Conservation (phyloP, 345 rosid genomes). For the Citrus cavaleriei region DNA sequence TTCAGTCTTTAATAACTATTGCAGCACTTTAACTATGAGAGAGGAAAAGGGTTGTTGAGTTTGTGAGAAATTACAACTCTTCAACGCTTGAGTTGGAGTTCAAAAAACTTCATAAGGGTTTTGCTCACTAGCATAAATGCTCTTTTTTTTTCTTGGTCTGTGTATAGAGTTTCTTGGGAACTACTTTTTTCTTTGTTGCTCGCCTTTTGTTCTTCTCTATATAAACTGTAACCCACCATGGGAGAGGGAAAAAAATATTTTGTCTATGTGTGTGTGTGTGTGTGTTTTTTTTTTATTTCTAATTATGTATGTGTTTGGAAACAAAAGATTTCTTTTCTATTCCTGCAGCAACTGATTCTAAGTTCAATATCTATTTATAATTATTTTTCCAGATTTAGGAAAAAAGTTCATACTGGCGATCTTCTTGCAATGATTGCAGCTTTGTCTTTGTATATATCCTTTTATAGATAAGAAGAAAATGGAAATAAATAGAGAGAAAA, state of each 20-base stretch:
- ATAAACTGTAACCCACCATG: background rate
- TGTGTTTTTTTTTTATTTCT: background rate
- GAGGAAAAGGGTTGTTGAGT: background rate
- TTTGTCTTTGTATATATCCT: background rate
- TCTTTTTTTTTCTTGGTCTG: background rate
- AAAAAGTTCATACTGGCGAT: background rate
- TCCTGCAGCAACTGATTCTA: background rate
- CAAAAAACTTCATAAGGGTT: background rate
- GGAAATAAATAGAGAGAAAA: background rate
- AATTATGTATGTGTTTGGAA: background rate
- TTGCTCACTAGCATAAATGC: background rate
- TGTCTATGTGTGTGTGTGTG: no score
- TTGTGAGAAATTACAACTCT: background rate
- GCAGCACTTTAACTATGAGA: background rate
- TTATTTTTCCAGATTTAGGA: constrained; percentile 16
- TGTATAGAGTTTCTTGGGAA: background rate
- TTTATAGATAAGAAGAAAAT: background rate
- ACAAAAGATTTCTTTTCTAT: background rate
- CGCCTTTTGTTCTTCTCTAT: background rate
- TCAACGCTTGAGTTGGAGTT: background rate
- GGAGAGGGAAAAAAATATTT: no score
- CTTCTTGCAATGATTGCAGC: constrained; percentile 6
- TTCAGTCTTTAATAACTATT: background rate
- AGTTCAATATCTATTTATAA: background rate
- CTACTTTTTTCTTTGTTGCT: background rate